Conservation (phyloP, 441 rosid species). For the Brassica hybrid region DNA sequence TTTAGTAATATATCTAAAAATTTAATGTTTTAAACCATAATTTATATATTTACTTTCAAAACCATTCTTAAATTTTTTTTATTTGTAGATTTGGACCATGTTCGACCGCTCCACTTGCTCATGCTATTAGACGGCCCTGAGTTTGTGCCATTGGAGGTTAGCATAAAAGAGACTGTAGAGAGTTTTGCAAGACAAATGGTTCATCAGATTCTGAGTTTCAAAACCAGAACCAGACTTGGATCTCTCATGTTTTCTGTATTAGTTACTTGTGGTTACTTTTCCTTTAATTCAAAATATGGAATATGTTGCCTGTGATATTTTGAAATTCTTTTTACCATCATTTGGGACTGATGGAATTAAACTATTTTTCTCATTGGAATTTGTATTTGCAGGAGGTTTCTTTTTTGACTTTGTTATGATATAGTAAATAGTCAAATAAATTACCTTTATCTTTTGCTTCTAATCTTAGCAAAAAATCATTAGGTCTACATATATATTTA, state of each 20-base stretch:
- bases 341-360: slow-evolving; percentile 5
- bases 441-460: not conserved
- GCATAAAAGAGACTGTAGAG: slow-evolving; percentile 67
- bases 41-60: too few species aligned
- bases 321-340: slow-evolving; percentile 16
- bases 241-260: slow-evolving; percentile 5
- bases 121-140: too few species aligned
- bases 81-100: too few species aligned
- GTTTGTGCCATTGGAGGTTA: slow-evolving; percentile 63
- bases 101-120: too few species aligned
- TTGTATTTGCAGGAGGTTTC: not conserved
- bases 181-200: slow-evolving; percentile 66
- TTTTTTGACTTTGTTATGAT: not conserved
- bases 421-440: slow-evolving; percentile 13
- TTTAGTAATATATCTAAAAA: too few species aligned
- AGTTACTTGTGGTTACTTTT: not conserved
- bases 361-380: not conserved
- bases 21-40: too few species aligned
- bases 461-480: not conserved
- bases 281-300: slow-evolving; percentile 8
- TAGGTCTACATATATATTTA: not conserved
- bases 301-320: slow-evolving; percentile 21
- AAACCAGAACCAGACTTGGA: slow-evolving; percentile 28
- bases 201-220: slow-evolving; percentile 39
- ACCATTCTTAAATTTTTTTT: too few species aligned